phyloP scores from a whole-genome alignment of 148 eudicot genomes.

The Nepenthes mirabilis region DNA sequence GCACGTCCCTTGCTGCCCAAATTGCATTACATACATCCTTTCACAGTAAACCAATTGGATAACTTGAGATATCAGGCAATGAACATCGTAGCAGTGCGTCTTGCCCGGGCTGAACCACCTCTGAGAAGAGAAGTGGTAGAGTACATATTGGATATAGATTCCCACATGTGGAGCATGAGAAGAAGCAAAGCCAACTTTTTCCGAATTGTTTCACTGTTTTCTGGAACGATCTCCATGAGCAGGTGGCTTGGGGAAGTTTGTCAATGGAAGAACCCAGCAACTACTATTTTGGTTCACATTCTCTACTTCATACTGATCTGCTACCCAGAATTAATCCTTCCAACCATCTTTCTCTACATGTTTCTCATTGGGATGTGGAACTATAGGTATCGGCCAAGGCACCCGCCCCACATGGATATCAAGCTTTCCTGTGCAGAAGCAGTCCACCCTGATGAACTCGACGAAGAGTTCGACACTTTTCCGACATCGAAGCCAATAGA shows the following conservation, averaged over 20 bases:
- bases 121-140: constrained; percentile 24
- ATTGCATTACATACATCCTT: constrained; percentile 25
- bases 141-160: constrained; percentile 25
- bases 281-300: constrained; percentile 24
- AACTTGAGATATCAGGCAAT: constrained; percentile 26
- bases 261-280: constrained; percentile 27
- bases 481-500: constrained; percentile 21
- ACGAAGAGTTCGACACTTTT: constrained; percentile 27
- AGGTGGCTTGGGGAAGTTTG: constrained; percentile 26
- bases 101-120: constrained; percentile 28
- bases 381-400: constrained; percentile 21
- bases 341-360: constrained; percentile 25
- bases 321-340: constrained; percentile 29
- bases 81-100: constrained; percentile 22
- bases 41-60: constrained; percentile 21
- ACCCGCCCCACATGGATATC: constrained; percentile 29
- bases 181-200: constrained; percentile 29
- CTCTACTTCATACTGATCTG: constrained; percentile 25
- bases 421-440: constrained; percentile 28
- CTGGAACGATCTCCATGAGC: constrained; percentile 20
- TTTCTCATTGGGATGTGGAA: constrained; percentile 26
- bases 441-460: constrained; percentile 22
- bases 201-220: constrained; percentile 21
- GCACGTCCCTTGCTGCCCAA: constrained; percentile 23
- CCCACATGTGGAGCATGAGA: constrained; percentile 35